These are phyloP conservation scores for Sugiyamaella paludigena DNA, from an alignment of 1,139 yeast genomes.

Conservation along the genomic window DNA sequence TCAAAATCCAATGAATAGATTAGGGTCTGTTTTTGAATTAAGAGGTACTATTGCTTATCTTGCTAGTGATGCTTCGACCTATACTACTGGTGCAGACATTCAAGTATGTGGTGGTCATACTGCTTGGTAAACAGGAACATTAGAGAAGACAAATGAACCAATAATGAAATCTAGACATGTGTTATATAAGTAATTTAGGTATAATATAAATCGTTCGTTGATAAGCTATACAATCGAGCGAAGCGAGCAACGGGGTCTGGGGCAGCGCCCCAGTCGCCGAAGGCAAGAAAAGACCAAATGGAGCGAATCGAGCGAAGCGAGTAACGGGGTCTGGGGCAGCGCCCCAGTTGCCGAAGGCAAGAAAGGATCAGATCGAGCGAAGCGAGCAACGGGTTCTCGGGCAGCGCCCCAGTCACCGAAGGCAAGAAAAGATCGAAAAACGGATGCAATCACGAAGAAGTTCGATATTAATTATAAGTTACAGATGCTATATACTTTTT, in stretches of 20 bases:
- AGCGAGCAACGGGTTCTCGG: not conserved
- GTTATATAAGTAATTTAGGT: too few species aligned
- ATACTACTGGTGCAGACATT: constrained; percentile 75
- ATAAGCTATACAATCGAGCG: too few species aligned
- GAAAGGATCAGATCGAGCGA: too few species aligned
- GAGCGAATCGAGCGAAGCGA: not conserved
- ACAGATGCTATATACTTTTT: not conserved
- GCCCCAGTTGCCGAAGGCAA: not conserved
- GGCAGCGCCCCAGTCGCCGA: constrained; percentile 1
- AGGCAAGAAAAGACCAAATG: too few species aligned
- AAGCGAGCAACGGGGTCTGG: constrained; percentile 3
- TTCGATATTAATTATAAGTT: not conserved
- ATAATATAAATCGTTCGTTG: too few species aligned
- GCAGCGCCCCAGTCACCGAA: not conserved
- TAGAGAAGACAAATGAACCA: not conserved
- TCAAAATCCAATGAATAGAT: constrained; percentile 34
- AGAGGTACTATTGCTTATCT: constrained; percentile 74
- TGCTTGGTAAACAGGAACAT: constrained; percentile 43
- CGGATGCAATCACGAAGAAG: too few species aligned
- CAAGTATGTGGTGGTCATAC: constrained; percentile 82
- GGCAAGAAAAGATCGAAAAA: too few species aligned
- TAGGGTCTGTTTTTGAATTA: constrained; percentile 49
- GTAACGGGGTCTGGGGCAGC: constrained; percentile 1
- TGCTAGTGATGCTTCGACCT: constrained; percentile 67
- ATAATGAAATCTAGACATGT: too few species aligned